Evolutionary conservation across 305 asterid genomes (phyloP).

Genomic region (Caryopteris hybrid): DNA sequence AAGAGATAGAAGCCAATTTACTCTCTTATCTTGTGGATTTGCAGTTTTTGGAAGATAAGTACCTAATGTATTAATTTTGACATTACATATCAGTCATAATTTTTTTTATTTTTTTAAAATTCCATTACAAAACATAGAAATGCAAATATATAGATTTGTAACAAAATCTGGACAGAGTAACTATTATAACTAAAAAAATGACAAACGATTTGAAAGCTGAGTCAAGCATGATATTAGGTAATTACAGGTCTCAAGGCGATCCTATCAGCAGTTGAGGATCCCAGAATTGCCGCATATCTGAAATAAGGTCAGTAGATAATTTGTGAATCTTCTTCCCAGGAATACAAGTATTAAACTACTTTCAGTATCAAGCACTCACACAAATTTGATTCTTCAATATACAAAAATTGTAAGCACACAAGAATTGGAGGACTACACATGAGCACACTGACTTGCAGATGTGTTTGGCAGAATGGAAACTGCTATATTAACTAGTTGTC

Average conservation of each 20-base stretch:
- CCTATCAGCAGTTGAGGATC: slow-evolving; percentile 69
- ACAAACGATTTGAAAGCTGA: background rate
- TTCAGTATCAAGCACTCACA: slow-evolving; percentile 5
- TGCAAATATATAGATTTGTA: background rate
- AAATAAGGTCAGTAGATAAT: slow-evolving; percentile 19
- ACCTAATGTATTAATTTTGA: slow-evolving; percentile 4
- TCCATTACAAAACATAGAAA: background rate
- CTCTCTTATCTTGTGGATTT: background rate
- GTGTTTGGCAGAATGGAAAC: slow-evolving; percentile 6
- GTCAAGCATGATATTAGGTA: slow-evolving; percentile 3
- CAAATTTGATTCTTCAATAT: background rate
- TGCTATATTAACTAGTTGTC: slow-evolving; percentile 5
- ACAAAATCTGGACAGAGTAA: background rate
- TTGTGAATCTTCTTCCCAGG: slow-evolving; percentile 12
- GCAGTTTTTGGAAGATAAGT: slow-evolving; percentile 10
- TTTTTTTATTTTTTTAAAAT: slow-evolving; percentile 7
- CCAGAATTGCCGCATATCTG: slow-evolving; percentile 96
- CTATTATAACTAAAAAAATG: background rate
- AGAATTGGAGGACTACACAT: background rate
- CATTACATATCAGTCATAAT: slow-evolving; percentile 2
- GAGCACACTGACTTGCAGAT: background rate
- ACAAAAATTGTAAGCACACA: background rate
- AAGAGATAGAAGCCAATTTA: slow-evolving; percentile 25
- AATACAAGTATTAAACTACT: background rate
- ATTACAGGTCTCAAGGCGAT: slow-evolving; percentile 81